These are phyloP conservation scores for Tolypocladium ophioglossoides DNA, from an alignment of 2,329 filamentous ascomycete species.

Conservation along the genomic window DNA sequence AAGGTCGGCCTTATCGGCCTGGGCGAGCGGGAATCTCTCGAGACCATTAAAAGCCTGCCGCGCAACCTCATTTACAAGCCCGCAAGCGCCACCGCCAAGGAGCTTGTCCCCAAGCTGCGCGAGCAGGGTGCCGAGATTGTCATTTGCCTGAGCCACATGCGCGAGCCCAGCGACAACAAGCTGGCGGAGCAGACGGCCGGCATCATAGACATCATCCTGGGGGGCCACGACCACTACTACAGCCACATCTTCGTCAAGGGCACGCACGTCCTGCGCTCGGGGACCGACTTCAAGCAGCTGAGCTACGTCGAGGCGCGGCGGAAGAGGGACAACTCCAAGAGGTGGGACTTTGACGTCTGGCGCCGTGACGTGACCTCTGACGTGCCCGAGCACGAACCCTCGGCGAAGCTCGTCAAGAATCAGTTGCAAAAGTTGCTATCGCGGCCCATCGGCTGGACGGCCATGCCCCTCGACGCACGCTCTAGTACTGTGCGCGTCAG, in stretches of 20 bases:
- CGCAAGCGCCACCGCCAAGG: conserved; percentile 62
- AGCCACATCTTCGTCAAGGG: conserved; percentile 66
- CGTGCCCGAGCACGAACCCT: conserved; percentile 52
- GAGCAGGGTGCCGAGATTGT: conserved; percentile 73
- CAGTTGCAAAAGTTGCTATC: conserved; percentile 65
- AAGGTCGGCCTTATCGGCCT: conserved; percentile 80
- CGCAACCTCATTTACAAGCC: conserved; percentile 75
- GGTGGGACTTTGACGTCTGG: conserved; percentile 72
- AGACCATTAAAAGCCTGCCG: conserved; percentile 77
- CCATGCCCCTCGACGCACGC: conserved; percentile 70
- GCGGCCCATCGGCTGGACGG: conserved; percentile 75
- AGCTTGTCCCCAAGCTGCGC: conserved; percentile 63
- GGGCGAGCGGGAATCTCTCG: conserved; percentile 81
- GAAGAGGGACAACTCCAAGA: conserved; percentile 28
- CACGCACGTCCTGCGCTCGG: conserved; percentile 75
- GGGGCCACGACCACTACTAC: conserved; percentile 88
- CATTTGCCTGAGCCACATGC: conserved; percentile 73
- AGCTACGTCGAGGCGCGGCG: conserved; percentile 75
- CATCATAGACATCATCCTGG: conserved; percentile 73
- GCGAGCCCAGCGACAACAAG: conserved; percentile 84
- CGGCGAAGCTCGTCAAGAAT: conserved; percentile 51
- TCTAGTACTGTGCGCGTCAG: conserved; percentile 69
- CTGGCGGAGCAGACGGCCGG: conserved; percentile 65
- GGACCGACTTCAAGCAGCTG: conserved; percentile 85
- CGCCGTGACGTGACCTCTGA: conserved; percentile 62